Evolutionary conservation across 2,329 filamentous ascomycete genomes (phyloP), one percentile per base, ranked within the genome.

Genomic region (Botryotinia narcissicola): DNA sequence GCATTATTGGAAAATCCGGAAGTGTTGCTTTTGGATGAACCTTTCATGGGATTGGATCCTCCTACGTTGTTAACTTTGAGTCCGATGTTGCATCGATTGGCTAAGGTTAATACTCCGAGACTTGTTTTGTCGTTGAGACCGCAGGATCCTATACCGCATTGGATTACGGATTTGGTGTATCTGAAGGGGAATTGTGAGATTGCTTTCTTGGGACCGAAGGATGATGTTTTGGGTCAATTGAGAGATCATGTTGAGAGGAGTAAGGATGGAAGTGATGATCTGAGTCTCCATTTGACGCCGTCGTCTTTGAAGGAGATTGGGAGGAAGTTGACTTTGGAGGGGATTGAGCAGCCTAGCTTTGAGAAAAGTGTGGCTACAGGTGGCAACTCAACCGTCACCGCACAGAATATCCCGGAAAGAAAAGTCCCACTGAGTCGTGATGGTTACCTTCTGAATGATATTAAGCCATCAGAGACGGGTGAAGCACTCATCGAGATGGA

Each of bases 1-100:
- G 94, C 95, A 0, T 83, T 99, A 69, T 85, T 98, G 74, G 90
- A 86, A 10, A 87, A 87, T 70, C 96, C 96, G 0, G 92, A 97
- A 81, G 87, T 97, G 18, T 81, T 99, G 75, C 85, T 98, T 70
- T 85, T 97, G 3, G 96, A 99, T 82, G 95, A 97, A 78, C 95
- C 96, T 1, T 98, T 98, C 80, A 97, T 98, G 93, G 95, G 96
- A 0, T 85, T 99, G 25, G 96, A 98, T 82, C 96, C 95, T 22
- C 91, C 91, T 9, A 97, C 94, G 0, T 88, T 93, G 20, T 86
- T 87, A 20, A 88, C 88, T 1, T 84, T 98, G 77, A 95, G 92
- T 59, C 86, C 87, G 0, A 85, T 98, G 64, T 84, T 98, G 35
- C 84, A 89, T 76, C 86, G 86, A 0, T 83, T 98, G 73, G 92